phyloP scores from a whole-genome alignment of 192 early-diverging fungal genomes.

The Coemansia guatemalensis region DNA sequence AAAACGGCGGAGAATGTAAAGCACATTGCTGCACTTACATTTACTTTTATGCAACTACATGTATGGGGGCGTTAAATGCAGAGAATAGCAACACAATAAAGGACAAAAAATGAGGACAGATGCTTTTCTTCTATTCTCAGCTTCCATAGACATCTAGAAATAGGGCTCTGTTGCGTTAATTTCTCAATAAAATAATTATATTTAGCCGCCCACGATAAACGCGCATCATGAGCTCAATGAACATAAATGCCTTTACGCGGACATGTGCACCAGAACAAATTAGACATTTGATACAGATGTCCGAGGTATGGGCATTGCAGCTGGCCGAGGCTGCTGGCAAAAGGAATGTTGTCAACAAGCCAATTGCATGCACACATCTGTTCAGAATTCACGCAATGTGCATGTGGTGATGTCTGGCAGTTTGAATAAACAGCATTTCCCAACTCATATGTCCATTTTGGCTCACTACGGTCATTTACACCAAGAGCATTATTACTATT shows the following conservation, averaged over 20 bases:
- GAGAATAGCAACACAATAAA: background rate
- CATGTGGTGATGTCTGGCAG: constrained; percentile 13
- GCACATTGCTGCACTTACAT: background rate
- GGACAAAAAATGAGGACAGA: background rate
- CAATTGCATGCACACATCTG: background rate
- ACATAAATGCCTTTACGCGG: background rate
- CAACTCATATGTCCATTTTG: constrained; percentile 14
- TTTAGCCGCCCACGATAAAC: background rate
- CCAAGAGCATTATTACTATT: background rate
- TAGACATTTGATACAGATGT: constrained; percentile 1
- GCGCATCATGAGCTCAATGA: background rate
- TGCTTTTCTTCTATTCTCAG: background rate
- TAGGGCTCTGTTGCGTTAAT: background rate
- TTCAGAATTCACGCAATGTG: constrained; percentile 13
- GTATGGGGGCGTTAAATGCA: background rate
- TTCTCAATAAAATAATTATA: background rate
- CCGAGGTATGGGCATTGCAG: background rate
- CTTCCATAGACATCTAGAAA: background rate
- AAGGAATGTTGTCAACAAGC: background rate
- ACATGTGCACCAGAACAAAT: background rate
- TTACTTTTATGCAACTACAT: constrained; percentile 8
- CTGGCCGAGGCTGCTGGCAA: background rate
- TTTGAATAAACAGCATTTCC: constrained; percentile 1
- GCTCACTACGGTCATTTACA: constrained; percentile 1
- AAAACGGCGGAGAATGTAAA: constrained; percentile 2